phyloP scores from a whole-genome alignment of 2,329 filamentous ascomycete species.

The Cercospora sp. region DNA sequence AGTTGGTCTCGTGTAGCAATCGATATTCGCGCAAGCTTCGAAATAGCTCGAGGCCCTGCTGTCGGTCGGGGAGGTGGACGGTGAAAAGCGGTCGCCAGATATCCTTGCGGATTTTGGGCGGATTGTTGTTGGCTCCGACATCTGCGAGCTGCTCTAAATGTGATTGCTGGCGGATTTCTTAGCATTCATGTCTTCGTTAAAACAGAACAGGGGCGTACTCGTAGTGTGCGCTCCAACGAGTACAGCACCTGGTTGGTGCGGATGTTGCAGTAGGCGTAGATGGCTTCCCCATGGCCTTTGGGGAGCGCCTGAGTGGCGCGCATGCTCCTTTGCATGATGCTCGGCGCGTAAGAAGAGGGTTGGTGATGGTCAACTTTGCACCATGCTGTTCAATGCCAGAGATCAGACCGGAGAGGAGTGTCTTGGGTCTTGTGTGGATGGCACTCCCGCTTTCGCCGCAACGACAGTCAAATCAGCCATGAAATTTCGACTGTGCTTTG shows the following conservation, averaged over 20 bases:
- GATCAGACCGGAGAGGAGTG: not conserved
- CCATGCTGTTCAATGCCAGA: not conserved
- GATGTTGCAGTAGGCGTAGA: constrained; percentile 63
- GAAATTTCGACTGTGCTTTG: not conserved
- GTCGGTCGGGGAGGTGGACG: constrained; percentile 54
- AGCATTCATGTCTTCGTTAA: not conserved
- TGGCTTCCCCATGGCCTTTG: constrained; percentile 52
- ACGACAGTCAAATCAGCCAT: not conserved
- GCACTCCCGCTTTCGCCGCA: constrained; percentile 5
- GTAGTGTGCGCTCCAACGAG: constrained; percentile 58
- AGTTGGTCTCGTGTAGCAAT: constrained; percentile 58
- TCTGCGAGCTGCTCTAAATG: constrained; percentile 60
- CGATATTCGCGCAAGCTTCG: constrained; percentile 62
- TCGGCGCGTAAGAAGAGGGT: not conserved
- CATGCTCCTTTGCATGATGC: constrained; percentile 13
- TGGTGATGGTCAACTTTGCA: not conserved
- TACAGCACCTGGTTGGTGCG: constrained; percentile 66
- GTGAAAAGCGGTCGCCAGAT: constrained; percentile 63
- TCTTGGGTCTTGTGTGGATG: not conserved
- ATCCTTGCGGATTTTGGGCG: constrained; percentile 60
- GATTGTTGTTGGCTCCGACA: constrained; percentile 64
- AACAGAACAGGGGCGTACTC: constrained; percentile 46
- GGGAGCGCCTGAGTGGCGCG: not conserved
- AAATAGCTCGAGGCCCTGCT: constrained; percentile 57
- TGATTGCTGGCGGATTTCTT: not conserved